phyloP scores from a whole-genome alignment of 305 asterid genomes.

The Fraxinus greggii region DNA sequence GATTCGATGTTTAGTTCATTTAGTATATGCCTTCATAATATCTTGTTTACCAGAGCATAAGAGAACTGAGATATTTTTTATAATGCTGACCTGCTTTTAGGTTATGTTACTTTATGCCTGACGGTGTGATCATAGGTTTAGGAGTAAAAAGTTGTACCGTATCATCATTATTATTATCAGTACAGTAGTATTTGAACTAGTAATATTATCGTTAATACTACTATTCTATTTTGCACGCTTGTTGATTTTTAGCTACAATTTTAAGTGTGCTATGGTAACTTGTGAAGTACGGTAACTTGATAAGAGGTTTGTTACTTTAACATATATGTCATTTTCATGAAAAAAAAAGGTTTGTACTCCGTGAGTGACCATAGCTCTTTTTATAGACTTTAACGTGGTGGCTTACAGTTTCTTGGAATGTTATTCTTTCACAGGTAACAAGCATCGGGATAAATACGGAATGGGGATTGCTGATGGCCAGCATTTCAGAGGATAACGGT shows the following conservation, averaged over 20 bases:
- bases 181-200: not conserved
- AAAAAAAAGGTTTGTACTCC: not conserved
- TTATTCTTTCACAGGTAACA: conserved; percentile 54
- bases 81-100: not conserved
- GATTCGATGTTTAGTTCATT: not conserved
- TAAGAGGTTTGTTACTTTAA: not conserved
- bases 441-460: conserved; percentile 90
- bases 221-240: not conserved
- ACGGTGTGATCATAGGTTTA: not conserved
- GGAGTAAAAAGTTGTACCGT: not conserved
- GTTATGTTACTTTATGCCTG: not conserved
- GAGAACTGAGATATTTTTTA: not conserved
- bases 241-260: not conserved
- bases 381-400: not conserved
- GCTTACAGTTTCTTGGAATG: conserved; percentile 20
- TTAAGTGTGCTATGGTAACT: not conserved
- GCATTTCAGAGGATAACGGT: conserved; percentile 94
- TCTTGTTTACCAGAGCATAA: not conserved
- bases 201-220: not conserved
- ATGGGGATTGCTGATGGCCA: conserved; percentile 97
- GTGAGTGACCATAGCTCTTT: not conserved
- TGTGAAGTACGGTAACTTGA: not conserved
- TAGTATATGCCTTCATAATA: not conserved
- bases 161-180: not conserved
- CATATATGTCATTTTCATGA: not conserved